Conservation (phyloP, 768 basidiomycete species). For the Strobilomyces echinocephalus region DNA sequence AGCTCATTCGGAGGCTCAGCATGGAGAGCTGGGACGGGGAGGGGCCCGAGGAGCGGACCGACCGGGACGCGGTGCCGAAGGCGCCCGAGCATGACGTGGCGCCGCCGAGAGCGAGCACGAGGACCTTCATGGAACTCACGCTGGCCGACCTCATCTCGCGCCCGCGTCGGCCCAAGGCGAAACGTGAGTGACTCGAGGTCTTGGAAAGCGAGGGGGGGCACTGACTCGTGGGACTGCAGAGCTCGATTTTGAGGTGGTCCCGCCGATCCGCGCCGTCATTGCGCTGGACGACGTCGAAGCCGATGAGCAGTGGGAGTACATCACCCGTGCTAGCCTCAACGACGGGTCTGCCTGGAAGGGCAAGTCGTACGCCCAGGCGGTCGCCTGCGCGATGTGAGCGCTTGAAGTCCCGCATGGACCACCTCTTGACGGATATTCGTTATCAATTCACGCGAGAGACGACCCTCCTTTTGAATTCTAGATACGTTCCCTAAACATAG, state of each 20-base stretch:
- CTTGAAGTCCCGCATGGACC: neutral
- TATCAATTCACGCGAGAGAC: conserved; percentile 7
- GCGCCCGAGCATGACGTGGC: neutral
- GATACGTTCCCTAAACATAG: conserved; percentile 10
- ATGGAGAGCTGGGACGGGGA: conserved; percentile 30
- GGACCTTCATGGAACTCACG: conserved; percentile 20
- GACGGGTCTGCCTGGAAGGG: conserved; percentile 29
- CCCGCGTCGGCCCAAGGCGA: conserved; percentile 21
- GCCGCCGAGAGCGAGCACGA: conserved; percentile 3
- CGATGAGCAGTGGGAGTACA: conserved; percentile 32
- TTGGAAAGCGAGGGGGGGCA: neutral
- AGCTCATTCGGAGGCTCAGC: conserved; percentile 21
- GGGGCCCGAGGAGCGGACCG: conserved; percentile 2
- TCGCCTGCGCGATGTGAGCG: conserved; percentile 18
- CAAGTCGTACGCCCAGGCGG: conserved; percentile 31
- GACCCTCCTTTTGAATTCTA: conserved; percentile 21
- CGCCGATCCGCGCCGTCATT: conserved; percentile 30
- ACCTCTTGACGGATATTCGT: neutral
- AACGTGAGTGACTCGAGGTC: conserved; percentile 15
- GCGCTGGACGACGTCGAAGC: conserved; percentile 27
- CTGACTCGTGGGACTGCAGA: conserved; percentile 3
- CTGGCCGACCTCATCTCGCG: conserved; percentile 26
- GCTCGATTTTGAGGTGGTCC: conserved; percentile 28
- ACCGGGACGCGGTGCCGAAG: neutral
- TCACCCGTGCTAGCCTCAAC: conserved; percentile 25